Conservation (phyloP, 2,329 filamentous ascomycete species). For the Hansfordia pulvinata region DNA sequence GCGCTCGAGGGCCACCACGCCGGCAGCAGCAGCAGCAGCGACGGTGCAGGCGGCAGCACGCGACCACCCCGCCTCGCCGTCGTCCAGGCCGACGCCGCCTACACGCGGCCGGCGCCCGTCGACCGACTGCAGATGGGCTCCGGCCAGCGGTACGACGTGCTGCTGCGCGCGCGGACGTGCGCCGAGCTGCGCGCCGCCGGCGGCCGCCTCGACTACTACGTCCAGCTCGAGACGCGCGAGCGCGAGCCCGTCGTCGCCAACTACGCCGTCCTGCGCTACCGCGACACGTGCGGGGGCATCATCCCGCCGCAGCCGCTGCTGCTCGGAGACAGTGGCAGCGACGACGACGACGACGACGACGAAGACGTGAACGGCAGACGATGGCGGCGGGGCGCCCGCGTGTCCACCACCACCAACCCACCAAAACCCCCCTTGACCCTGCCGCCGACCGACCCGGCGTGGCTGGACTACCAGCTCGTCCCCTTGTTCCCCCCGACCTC, state of each 20-base stretch:
- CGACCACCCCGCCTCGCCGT: conserved; percentile 28
- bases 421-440: conserved; percentile 8
- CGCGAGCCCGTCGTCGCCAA: conserved; percentile 21
- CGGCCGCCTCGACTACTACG: conserved; percentile 19
- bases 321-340: no score
- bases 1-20: conserved; percentile 26
- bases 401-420: conserved; percentile 8
- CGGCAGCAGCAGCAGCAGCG: no score
- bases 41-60: no score
- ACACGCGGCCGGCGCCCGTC: conserved; percentile 23
- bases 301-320: no score
- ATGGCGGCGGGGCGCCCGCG: no score
- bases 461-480: conserved; percentile 19
- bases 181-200: conserved; percentile 9
- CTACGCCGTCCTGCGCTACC: conserved; percentile 27
- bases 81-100: conserved; percentile 28
- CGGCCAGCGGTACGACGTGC: conserved; percentile 35
- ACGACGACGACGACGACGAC: no score
- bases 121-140: conserved; percentile 29
- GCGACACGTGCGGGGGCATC: conserved; percentile 3
- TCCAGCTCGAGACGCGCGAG: conserved; percentile 29
- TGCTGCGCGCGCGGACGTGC: conserved; percentile 27
- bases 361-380: no score
- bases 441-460: conserved; percentile 10
- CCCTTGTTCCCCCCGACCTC: no score